Conservation (phyloP, 2,329 filamentous ascomycete species). For the Nannizzia gypsea region DNA sequence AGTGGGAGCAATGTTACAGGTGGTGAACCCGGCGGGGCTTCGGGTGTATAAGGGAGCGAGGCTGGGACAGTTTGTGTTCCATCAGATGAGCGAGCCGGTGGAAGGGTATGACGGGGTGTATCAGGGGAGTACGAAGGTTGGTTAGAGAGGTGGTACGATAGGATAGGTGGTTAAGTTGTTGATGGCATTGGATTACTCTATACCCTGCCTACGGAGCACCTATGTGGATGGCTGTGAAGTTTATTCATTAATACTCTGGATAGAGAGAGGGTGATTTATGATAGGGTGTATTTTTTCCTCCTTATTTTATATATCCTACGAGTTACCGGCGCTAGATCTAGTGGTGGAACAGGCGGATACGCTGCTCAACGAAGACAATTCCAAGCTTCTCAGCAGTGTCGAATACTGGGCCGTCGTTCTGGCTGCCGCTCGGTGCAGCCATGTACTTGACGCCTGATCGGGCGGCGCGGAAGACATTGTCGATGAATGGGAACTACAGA, state of each 20-base stretch:
- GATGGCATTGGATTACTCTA: neutral
- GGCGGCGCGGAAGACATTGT: slow-evolving; percentile 88
- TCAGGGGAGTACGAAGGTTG: slow-evolving; percentile 17
- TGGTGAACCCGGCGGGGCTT: slow-evolving; percentile 27
- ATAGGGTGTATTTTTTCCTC: too few species aligned
- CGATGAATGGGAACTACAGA: slow-evolving; percentile 85
- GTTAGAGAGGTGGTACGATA: neutral
- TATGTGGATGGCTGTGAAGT: too few species aligned
- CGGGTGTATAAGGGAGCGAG: slow-evolving; percentile 25
- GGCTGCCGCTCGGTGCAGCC: slow-evolving; percentile 73
- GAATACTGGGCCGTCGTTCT: slow-evolving; percentile 42
- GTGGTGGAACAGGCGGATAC: slow-evolving; percentile 87
- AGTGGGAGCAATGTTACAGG: slow-evolving; percentile 30
- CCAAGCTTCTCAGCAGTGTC: slow-evolving; percentile 83
- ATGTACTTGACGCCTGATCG: slow-evolving; percentile 92
- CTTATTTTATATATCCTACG: too few species aligned
- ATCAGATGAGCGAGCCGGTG: slow-evolving; percentile 26
- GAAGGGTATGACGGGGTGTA: slow-evolving; percentile 32
- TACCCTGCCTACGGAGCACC: too few species aligned
- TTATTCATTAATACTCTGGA: too few species aligned
- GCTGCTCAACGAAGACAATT: slow-evolving; percentile 93
- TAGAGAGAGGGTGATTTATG: too few species aligned
- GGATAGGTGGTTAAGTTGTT: neutral
- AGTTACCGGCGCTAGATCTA: slow-evolving; percentile 42
- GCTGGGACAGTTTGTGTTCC: slow-evolving; percentile 33